A percentile compares a stretch with the other conserved stretches of the same genome.
Conservation (phyloP, 2,329 filamentous ascomycete species). For the Epichloe sp. region DNA sequence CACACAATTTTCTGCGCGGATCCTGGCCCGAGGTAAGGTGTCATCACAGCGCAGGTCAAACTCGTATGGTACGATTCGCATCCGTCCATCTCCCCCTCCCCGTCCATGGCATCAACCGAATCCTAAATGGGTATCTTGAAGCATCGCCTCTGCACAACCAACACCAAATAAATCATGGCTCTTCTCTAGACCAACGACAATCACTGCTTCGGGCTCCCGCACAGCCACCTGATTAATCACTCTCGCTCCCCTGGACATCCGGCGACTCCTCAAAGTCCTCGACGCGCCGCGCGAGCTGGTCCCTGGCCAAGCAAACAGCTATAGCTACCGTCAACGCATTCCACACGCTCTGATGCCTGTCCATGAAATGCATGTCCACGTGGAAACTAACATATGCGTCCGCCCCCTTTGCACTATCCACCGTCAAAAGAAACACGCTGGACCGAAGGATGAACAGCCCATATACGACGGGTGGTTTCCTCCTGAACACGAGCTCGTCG, state of each 20-base stretch:
- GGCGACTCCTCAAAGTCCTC: constrained; percentile 22
- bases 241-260: constrained; percentile 21
- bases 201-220: neutral
- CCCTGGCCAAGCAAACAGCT: constrained; percentile 26
- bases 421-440: constrained; percentile 26
- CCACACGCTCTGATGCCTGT: constrained; percentile 29
- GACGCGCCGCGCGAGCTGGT: constrained; percentile 22
- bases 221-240: constrained; percentile 19
- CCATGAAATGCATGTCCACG: constrained; percentile 26
- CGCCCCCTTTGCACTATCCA: constrained; percentile 24
- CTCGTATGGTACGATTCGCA: no score
- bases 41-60: no score
- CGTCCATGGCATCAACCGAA: no score
- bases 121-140: no score
- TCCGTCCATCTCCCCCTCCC: no score
- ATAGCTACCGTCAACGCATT: constrained; percentile 30
- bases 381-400: constrained; percentile 28
- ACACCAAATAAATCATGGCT: neutral
- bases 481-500: constrained; percentile 12
- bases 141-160: no score
- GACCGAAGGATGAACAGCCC: constrained; percentile 29
- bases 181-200: neutral
- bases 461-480: constrained; percentile 27
- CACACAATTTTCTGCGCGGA: no score
- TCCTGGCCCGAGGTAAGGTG: no score